Conservation (phyloP, 345 rosid species). For the Pistacia atlantica region DNA sequence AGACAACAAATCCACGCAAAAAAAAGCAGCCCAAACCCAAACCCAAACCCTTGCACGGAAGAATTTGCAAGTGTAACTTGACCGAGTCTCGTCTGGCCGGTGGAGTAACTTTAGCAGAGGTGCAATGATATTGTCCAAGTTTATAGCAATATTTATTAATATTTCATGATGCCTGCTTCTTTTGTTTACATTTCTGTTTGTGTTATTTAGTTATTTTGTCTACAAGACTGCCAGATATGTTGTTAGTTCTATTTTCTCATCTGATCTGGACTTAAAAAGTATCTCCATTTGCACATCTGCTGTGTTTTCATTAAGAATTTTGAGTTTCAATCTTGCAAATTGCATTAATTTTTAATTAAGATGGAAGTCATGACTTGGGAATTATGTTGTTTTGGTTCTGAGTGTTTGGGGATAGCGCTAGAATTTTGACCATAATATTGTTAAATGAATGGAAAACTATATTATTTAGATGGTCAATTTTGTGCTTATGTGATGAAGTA, state of each 20-base stretch:
- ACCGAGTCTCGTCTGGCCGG: constrained; percentile 60
- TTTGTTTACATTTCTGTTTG: too few species aligned
- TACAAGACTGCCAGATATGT: neutral
- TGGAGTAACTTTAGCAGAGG: constrained; percentile 77
- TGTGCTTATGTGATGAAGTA: neutral
- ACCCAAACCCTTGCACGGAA: constrained; percentile 42
- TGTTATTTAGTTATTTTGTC: neutral
- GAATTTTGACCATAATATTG: neutral
- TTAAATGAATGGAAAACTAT: neutral
- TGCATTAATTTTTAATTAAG: neutral
- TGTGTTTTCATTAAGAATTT: neutral
- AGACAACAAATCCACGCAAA: neutral
- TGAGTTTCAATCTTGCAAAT: neutral
- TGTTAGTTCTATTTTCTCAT: neutral
- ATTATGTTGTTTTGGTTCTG: neutral
- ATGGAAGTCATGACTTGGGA: neutral
- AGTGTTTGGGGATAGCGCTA: neutral
- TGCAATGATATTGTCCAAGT: constrained; percentile 14
- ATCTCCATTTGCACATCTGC: neutral
- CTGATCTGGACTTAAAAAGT: neutral
- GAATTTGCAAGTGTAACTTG: constrained; percentile 71
- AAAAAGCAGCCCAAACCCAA: constrained; percentile 12
- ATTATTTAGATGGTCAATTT: neutral
- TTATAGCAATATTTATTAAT: neutral
- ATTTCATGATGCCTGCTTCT: neutral